Evolutionary conservation across 805 yeast species (phyloP).

Genomic region (Nakazawaea wyomingensis): DNA sequence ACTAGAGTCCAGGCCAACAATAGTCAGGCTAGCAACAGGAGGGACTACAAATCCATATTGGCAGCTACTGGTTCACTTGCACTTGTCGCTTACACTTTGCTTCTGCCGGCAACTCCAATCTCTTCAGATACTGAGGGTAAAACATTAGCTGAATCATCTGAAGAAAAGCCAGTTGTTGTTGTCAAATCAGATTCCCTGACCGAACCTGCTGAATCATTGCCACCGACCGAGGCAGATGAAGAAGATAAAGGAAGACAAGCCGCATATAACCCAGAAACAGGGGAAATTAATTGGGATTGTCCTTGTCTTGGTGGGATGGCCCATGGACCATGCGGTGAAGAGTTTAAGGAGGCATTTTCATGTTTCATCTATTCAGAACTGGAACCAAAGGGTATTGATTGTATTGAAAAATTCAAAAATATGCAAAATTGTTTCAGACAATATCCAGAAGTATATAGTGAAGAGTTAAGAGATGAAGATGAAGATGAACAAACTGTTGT

Average conservation of each 20-base stretch:
- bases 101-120: constrained; percentile 1
- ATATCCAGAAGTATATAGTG: constrained; percentile 91
- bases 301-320: constrained; percentile 99
- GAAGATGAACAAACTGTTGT: constrained; percentile 31
- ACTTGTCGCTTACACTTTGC: not conserved
- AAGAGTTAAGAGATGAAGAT: constrained; percentile 80
- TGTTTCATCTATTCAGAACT: constrained; percentile 92
- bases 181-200: not conserved
- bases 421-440: constrained; percentile 94
- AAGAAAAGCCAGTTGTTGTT: not conserved
- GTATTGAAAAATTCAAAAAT: constrained; percentile 80
- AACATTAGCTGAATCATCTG: not conserved
- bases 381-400: constrained; percentile 96
- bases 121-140: constrained; percentile 7
- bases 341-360: constrained; percentile 88
- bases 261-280: constrained; percentile 94
- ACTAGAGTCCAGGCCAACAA: not conserved
- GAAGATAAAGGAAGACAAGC: constrained; percentile 44
- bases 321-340: constrained; percentile 96
- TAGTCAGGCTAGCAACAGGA: too few relatives aligned
- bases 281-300: constrained; percentile 99
- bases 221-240: constrained; percentile 21
- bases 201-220: too few relatives aligned
- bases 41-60: constrained; percentile 5
- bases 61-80: constrained; percentile 3